Percentiles rank a stretch among this genome's conserved stretches.
Conservation (phyloP, 108 stramenopile genomes). For the Pseudonitzschia multiseries region DNA sequence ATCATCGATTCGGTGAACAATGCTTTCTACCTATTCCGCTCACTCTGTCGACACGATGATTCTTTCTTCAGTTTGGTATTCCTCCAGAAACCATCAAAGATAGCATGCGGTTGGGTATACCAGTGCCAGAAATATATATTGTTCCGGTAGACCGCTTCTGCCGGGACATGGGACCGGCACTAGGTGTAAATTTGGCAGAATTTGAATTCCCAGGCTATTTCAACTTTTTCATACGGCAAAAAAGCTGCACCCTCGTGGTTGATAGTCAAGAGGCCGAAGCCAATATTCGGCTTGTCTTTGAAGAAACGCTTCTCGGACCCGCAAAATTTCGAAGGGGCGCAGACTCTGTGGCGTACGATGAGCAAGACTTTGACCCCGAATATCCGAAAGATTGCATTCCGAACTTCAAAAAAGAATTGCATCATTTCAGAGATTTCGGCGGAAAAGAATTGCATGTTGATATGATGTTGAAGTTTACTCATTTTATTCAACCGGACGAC, state of each 20-base stretch:
- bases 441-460: constrained; percentile 80
- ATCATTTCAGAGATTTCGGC: constrained; percentile 82
- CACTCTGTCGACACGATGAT: background rate
- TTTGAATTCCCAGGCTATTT: constrained; percentile 97
- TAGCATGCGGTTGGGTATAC: constrained; percentile 83
- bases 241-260: constrained; percentile 85
- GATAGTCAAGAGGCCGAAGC: constrained; percentile 80
- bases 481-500: constrained; percentile 65
- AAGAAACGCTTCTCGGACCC: constrained; percentile 85
- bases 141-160: constrained; percentile 92
- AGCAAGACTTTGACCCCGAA: constrained; percentile 81
- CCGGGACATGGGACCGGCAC: constrained; percentile 83
- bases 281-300: constrained; percentile 80
- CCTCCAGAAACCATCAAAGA: constrained; percentile 98
- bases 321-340: constrained; percentile 63
- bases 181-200: constrained; percentile 93
- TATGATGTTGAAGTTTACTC: constrained; percentile 75
- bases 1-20: too few relatives aligned
- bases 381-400: constrained; percentile 83
- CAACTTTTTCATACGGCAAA: constrained; percentile 88
- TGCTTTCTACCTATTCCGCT: too few relatives aligned
- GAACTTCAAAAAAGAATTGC: constrained; percentile 84
- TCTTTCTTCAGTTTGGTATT: constrained; percentile 74
- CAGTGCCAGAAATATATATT: constrained; percentile 86
- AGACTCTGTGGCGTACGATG: constrained; percentile 51